phyloP scores from a whole-genome alignment of 1,284 basidiomycete genomes.

The Cutaneotrichosporon mucoides region DNA sequence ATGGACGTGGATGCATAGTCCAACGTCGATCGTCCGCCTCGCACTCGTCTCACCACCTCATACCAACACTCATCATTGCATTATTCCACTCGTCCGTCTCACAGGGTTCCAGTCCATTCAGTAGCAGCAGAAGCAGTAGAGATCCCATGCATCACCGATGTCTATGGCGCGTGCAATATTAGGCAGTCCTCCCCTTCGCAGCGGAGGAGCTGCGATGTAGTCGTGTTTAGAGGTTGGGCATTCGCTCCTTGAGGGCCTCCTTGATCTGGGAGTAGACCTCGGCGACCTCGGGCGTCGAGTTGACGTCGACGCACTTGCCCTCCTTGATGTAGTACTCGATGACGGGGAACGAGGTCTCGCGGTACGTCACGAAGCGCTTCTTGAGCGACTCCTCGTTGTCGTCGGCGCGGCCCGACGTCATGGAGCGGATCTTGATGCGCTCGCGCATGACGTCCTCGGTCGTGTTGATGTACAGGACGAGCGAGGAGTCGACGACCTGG shows the following conservation, averaged over 20 bases:
- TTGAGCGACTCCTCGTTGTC: conserved; percentile 94
- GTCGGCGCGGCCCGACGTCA: conserved; percentile 93
- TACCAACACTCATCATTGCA: conserved; percentile 4
- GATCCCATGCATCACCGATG: conserved; percentile 11
- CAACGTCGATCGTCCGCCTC: not conserved
- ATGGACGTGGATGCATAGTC: conserved; percentile 15
- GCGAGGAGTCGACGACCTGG: conserved; percentile 72
- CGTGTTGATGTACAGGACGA: conserved; percentile 86
- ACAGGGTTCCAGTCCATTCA: too few species aligned
- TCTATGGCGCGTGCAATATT: not conserved
- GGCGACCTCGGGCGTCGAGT: conserved; percentile 69
- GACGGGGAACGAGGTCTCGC: conserved; percentile 92
- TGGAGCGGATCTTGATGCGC: conserved; percentile 80
- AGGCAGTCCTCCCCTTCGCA: not conserved
- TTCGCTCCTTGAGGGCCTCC: conserved; percentile 53
- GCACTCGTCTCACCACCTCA: not conserved
- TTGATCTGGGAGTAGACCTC: conserved; percentile 65
- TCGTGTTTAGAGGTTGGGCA: conserved; percentile 14
- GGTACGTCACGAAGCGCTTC: conserved; percentile 90
- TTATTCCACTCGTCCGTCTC: not conserved
- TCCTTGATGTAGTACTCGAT: conserved; percentile 74
- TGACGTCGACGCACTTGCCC: conserved; percentile 75
- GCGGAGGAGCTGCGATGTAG: not conserved
- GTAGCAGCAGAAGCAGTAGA: too few species aligned
- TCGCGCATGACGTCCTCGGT: conserved; percentile 82